Evolutionary conservation across 345 rosid genomes (phyloP), one percentile per base, ranked within the genome.

Genomic region (Kandelia obovata): DNA sequence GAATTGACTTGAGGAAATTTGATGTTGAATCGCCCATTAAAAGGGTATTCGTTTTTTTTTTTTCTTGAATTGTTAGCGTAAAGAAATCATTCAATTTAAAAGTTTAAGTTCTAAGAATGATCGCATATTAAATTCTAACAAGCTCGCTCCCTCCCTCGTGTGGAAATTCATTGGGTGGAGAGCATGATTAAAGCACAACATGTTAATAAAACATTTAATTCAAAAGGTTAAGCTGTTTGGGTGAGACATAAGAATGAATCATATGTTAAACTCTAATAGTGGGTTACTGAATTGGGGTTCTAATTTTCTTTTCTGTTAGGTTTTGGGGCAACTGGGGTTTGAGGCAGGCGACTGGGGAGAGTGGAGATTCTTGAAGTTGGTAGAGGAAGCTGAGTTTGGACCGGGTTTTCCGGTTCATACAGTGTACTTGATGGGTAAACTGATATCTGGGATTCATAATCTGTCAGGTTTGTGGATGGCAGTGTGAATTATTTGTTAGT

Each of bases 341-440:
- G 66, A 43, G 49, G 69, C 65, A 49, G 60, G 58, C 70, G 86
- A 89, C 72, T 80, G 65, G 21, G 82, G 78, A 62, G 88, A 79
- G 27, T 91, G 97, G 98, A 88, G 70, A 19, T 77, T 84, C 68
- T 67, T 78, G 67, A 88, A 78, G 77, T 79, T 67, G 67, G 86
- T 82, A 62, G 86, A 86, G 76, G 98, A 93, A 82, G 75, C 97
- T 30, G 96, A 82, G 71, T 93, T 91, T 68, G 98, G 97, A 68
- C 96, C 92, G 20, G 92, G 80, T 21, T 71, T 77, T 19, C 85
- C 76, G 4, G 62, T 83, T 78, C 78, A 71, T 70, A 84, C 85
- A 5, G 80, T 85, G 67, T 93, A 83, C 56, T 15, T 93, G 65
- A 57, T 73, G 70, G 96, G 89, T 19, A 79, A 74, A 72, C 73